Percentiles rank a stretch among this genome's conserved stretches.
These are phyloP conservation scores for Blastobotrys serpentis DNA, from an alignment of 1,139 yeast genomes.

Conservation along the genomic window DNA sequence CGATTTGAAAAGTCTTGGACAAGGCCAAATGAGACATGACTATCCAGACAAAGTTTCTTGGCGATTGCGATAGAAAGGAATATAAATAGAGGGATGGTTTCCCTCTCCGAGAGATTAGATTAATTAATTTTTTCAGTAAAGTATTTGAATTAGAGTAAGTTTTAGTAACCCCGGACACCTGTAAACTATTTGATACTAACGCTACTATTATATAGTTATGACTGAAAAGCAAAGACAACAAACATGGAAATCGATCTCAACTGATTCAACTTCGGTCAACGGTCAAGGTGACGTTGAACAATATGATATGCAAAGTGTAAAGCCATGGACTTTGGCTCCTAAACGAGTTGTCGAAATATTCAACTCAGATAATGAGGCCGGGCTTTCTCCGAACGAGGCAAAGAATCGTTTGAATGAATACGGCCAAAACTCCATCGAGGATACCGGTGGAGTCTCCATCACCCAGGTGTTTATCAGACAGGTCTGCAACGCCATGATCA, in stretches of 20 bases:
- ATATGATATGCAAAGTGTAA: constrained; percentile 3
- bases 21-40: not conserved
- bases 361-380: constrained; percentile 45
- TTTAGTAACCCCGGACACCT: not conserved
- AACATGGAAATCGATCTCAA: constrained; percentile 8
- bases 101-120: not conserved
- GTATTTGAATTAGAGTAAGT: not conserved
- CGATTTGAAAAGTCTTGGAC: not conserved
- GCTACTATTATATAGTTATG: no score
- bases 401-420: constrained; percentile 37
- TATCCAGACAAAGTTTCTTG: no score
- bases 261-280: constrained; percentile 8
- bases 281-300: constrained; percentile 5
- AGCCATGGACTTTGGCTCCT: constrained; percentile 38
- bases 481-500: constrained; percentile 75
- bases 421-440: constrained; percentile 66
- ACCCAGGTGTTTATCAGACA: constrained; percentile 63
- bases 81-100: constrained; percentile 3
- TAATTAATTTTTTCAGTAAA: not conserved
- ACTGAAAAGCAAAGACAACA: constrained; percentile 1
- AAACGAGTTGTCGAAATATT: constrained; percentile 30
- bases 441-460: constrained; percentile 57
- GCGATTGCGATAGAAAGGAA: not conserved
- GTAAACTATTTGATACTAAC: no score
- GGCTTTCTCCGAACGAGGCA: constrained; percentile 49